Percentiles rank a stretch among this genome's conserved stretches.
Conservation (phyloP, 2,329 filamentous ascomycete species). For the Phyllosticta citribraziliensis region DNA sequence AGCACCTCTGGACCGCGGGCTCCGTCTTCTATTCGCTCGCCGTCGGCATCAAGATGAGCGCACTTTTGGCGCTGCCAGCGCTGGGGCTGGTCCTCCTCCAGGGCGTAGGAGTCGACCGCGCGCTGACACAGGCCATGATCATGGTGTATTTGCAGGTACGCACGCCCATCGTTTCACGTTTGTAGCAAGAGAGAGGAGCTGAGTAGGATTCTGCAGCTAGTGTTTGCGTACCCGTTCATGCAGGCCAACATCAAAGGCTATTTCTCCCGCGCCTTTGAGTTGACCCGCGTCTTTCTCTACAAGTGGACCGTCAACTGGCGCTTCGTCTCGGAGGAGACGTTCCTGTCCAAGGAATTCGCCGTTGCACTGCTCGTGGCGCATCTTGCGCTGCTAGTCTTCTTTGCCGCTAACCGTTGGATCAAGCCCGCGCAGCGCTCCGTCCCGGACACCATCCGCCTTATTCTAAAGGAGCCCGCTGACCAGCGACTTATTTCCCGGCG, state of each 20-base stretch:
- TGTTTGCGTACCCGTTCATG: slow-evolving; percentile 59
- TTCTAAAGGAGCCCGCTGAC: slow-evolving; percentile 34
- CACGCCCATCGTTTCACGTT: not conserved
- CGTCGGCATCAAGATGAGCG: slow-evolving; percentile 89
- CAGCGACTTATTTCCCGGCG: slow-evolving; percentile 47
- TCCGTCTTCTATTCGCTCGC: slow-evolving; percentile 66
- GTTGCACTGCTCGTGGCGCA: slow-evolving; percentile 57
- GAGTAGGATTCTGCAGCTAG: slow-evolving; percentile 28
- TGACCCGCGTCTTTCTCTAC: slow-evolving; percentile 84
- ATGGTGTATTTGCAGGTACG: slow-evolving; percentile 71
- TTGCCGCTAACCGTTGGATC: slow-evolving; percentile 61
- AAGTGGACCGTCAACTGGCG: slow-evolving; percentile 99
- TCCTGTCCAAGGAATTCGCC: slow-evolving; percentile 64
- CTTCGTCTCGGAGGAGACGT: slow-evolving; percentile 75
- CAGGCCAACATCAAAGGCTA: slow-evolving; percentile 59
- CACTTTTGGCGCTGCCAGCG: slow-evolving; percentile 74
- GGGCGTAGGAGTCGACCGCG: slow-evolving; percentile 55
- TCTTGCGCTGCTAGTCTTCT: slow-evolving; percentile 53
- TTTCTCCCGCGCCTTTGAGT: slow-evolving; percentile 73
- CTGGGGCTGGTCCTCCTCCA: slow-evolving; percentile 69
- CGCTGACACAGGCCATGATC: slow-evolving; percentile 58
- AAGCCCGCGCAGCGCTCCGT: slow-evolving; percentile 54
- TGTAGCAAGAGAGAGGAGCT: not conserved
- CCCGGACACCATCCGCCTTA: slow-evolving; percentile 42
- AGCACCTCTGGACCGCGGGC: slow-evolving; percentile 61